Conservation (phyloP, 257 asterid species). For the Solanum chiquidenum region DNA sequence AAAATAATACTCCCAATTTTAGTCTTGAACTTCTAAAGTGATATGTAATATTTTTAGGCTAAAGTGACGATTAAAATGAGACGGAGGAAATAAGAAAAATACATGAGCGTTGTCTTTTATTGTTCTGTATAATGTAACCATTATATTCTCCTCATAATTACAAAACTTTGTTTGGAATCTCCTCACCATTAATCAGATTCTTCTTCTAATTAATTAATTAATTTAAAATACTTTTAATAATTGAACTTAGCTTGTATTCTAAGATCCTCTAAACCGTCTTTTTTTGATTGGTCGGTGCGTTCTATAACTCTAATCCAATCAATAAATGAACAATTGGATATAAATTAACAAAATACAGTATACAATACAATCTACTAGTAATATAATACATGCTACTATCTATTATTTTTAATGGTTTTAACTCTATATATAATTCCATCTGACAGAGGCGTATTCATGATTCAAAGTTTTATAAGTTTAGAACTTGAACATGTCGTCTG, state of each 20-base stretch:
- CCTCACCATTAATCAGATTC: not conserved
- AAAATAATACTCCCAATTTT: too few species aligned
- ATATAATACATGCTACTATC: not conserved
- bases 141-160: constrained; percentile 28
- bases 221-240: not conserved
- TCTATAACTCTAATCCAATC: not conserved
- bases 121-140: not conserved
- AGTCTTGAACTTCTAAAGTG: too few species aligned
- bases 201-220: not conserved
- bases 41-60: too few species aligned
- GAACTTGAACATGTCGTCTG: fast-evolving
- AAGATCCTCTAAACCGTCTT: constrained; percentile 20
- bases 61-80: not conserved
- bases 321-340: not conserved
- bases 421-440: not conserved
- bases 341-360: not conserved
- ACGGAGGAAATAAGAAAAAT: not conserved
- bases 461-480: too few species aligned
- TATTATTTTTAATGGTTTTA: not conserved
- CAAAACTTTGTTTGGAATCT: not conserved
- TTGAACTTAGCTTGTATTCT: constrained; percentile 13
- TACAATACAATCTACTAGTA: not conserved
- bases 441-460: not conserved
- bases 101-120: not conserved
- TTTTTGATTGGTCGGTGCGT: constrained; percentile 44